These are phyloP conservation scores for Penicillium diatomitis DNA, from an alignment of 495 filamentous ascomycete species.

Conservation along the genomic window DNA sequence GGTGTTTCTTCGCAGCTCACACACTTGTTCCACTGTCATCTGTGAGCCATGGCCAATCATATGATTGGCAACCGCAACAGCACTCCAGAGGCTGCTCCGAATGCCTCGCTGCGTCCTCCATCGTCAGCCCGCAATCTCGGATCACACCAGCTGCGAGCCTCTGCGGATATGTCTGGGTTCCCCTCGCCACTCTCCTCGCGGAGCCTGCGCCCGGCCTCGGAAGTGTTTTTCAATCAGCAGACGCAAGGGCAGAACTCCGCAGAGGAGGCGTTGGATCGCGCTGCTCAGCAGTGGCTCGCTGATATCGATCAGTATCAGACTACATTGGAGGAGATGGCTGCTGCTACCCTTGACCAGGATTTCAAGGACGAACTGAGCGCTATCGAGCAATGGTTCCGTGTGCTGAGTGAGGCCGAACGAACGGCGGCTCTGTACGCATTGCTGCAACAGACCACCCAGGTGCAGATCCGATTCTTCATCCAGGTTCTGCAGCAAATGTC, in stretches of 20 bases:
- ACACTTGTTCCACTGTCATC: conserved; percentile 3
- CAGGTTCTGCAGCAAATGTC: conserved; percentile 98
- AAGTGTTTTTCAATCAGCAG: conserved; percentile 77
- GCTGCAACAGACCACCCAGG: conserved; percentile 95
- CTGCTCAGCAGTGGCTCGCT: conserved; percentile 95
- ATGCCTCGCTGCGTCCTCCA: conserved; percentile 84
- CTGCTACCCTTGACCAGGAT: conserved; percentile 93
- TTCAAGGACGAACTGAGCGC: conserved; percentile 99
- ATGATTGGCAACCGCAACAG: conserved; percentile 90
- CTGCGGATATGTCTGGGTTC: conserved; percentile 91
- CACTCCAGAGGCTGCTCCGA: conserved; percentile 82
- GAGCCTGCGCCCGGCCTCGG: conserved; percentile 83
- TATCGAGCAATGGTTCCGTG: conserved; percentile 99
- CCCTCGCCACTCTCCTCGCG: conserved; percentile 68
- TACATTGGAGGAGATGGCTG: conserved; percentile 97
- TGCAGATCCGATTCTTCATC: conserved; percentile 98
- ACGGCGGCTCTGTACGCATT: conserved; percentile 93
- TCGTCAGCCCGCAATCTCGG: conserved; percentile 70
- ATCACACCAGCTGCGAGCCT: conserved; percentile 84
- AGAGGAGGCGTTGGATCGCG: conserved; percentile 85
- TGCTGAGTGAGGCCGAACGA: conserved; percentile 90
- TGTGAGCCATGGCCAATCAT: conserved; percentile 41
- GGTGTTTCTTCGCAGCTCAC: conserved; percentile 5
- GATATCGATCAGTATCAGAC: conserved; percentile 98
- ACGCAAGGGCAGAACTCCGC: conserved; percentile 53